Base-by-base conservation (phyloP, 2,329 filamentous ascomycete species). In the Paecilomyces sp. region DNA sequence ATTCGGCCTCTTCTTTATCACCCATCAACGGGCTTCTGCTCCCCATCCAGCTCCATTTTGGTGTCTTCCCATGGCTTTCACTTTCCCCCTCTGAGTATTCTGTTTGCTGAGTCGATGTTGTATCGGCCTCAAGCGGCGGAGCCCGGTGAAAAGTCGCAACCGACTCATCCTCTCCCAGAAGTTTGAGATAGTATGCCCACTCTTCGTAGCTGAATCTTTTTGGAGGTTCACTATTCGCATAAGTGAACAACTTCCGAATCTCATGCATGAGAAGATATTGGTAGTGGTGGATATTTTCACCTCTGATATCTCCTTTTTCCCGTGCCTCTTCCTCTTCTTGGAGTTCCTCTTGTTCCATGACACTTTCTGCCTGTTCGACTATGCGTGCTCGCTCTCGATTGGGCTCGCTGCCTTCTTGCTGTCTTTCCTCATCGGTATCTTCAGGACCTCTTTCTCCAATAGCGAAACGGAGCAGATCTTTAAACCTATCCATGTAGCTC, bases 211-310 rank as follows among this genome's bases (percentile, higher is more conserved):
- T 67, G 55, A 77, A 78, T 58, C 70, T 66, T 58, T 74, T 76
- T 1, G 70, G 64, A 1, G 69, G 66, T 33, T 67, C 64, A 8
- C 65, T 67, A 13, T 69, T 66, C 6, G 75, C 59, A 54, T 77
- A 72, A 7, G 69, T 61, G 57, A 77, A 71, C 58, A 79, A 68
- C 56, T 72, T 75, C 13, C 73, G 70, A 24, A 78, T 65, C 56
- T 78, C 73, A 7, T 69, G 68, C 55, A 77, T 69, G 2, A 79
- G 66, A 6, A 74, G 61, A 58, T 71, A 75, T 47, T 75, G 75
- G 58, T 75, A 83, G 65, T 83, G 83, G 59, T 80, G 79, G 3
- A 79, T 57, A 60, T 83, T 81, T 31, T 79, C 71, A 34, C 79
- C 74, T 0, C 77, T 61, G 1, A 73, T 59, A 55, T 83, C 77